phyloP scores from a whole-genome alignment of 805 yeast species.

The Lipomyces spencermartinsiae region DNA sequence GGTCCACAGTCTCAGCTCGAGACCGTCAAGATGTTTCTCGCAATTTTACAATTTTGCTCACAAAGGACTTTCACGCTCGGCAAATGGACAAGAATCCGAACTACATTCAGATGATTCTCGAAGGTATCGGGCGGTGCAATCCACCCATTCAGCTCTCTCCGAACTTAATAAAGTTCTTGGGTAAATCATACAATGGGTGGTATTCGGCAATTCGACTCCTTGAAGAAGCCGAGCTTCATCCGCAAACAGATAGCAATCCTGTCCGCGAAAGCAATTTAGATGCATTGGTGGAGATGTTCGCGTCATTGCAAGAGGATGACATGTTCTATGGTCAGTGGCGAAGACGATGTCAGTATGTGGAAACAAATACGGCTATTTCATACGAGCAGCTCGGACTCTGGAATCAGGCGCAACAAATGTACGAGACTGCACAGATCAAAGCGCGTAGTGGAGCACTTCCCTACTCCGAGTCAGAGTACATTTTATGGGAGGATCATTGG shows the following conservation, averaged over 20 bases:
- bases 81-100: conserved; percentile 88
- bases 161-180: conserved; percentile 86
- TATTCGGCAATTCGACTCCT: conserved; percentile 83
- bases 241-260: conserved; percentile 69
- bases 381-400: conserved; percentile 95
- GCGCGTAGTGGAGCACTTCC: conserved; percentile 96
- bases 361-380: conserved; percentile 90
- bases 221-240: conserved; percentile 68
- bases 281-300: conserved; percentile 87
- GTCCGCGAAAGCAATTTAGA: conserved; percentile 87
- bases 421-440: conserved; percentile 95
- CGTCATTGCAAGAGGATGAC: conserved; percentile 89
- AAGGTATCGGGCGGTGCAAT: conserved; percentile 72
- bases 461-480: conserved; percentile 92
- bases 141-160: conserved; percentile 84
- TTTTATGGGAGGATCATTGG: conserved; percentile 99
- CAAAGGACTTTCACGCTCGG: conserved; percentile 91
- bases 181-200: conserved; percentile 89
- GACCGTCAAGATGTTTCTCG: conserved; percentile 87
- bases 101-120: conserved; percentile 81
- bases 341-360: conserved; percentile 90
- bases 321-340: conserved; percentile 99
- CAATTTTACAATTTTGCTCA: conserved; percentile 73
- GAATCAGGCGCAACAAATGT: conserved; percentile 91
- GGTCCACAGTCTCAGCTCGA: conserved; percentile 72